Conservation (phyloP, 768 basidiomycete species). For the Hygrophorus pudorinus region DNA sequence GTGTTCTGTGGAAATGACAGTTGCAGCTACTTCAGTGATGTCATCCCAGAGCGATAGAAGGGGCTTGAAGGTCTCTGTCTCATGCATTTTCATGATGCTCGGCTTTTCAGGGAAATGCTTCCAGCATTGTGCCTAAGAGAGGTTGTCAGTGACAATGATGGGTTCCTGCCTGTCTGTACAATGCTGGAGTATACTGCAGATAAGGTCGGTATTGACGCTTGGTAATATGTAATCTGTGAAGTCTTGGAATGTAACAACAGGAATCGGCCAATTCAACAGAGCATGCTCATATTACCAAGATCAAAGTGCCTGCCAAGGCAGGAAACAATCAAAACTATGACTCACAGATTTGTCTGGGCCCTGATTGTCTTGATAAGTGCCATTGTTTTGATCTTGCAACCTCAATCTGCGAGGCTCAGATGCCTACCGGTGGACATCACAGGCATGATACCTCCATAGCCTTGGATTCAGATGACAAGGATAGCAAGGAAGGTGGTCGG, state of each 20-base stretch:
- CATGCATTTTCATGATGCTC: background rate
- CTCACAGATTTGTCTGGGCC: constrained; percentile 12
- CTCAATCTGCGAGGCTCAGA: background rate
- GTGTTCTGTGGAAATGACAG: background rate
- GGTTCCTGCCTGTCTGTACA: too few species aligned
- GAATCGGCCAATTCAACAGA: too few species aligned
- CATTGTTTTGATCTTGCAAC: constrained; percentile 11
- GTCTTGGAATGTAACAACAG: too few species aligned
- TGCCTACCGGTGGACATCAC: background rate
- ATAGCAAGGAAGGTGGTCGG: too few species aligned
- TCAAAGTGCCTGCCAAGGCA: constrained; percentile 12
- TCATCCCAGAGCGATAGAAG: background rate
- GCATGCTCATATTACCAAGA: constrained; percentile 12
- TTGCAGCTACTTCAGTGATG: background rate
- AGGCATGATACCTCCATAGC: background rate
- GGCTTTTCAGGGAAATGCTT: constrained; percentile 1
- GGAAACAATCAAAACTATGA: constrained; percentile 14
- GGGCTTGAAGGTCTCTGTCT: background rate
- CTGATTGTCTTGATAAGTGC: constrained; percentile 13
- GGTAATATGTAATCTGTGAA: too few species aligned
- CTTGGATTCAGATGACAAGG: background rate
- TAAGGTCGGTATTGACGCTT: too few species aligned
- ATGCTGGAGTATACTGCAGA: too few species aligned
- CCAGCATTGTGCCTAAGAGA: too few species aligned
- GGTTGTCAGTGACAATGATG: too few species aligned